Conservation (phyloP, 2,329 filamentous ascomycete species). For the Claviceps humidiphila region DNA sequence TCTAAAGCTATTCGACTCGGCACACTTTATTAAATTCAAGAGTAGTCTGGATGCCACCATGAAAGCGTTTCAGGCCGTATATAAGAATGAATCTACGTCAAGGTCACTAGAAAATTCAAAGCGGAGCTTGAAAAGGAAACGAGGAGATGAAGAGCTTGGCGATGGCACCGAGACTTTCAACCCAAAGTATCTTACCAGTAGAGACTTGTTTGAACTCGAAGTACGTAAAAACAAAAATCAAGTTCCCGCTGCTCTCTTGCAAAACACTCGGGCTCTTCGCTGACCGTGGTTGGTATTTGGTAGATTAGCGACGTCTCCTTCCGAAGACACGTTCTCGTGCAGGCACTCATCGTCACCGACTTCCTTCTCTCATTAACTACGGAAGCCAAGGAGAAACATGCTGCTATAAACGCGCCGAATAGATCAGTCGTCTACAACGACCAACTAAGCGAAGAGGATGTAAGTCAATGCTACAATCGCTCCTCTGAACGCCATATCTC, state of each 20-base stretch:
- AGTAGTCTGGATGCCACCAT: slow-evolving; percentile 56
- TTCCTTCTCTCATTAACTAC: slow-evolving; percentile 85
- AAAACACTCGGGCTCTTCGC: not conserved
- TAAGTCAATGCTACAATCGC: slow-evolving; percentile 28
- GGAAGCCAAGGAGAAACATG: slow-evolving; percentile 66
- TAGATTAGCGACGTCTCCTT: slow-evolving; percentile 90
- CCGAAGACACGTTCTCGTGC: slow-evolving; percentile 83
- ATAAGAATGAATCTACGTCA: slow-evolving; percentile 33
- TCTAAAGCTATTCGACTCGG: slow-evolving; percentile 60
- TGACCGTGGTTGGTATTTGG: not conserved
- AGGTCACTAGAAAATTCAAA: slow-evolving; percentile 50
- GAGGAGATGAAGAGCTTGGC: slow-evolving; percentile 38
- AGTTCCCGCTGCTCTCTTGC: not conserved
- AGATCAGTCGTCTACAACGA: slow-evolving; percentile 75
- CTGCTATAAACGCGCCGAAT: slow-evolving; percentile 54
- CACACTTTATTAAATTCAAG: slow-evolving; percentile 69
- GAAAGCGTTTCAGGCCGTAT: slow-evolving; percentile 38
- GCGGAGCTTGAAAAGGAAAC: slow-evolving; percentile 58
- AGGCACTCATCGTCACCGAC: slow-evolving; percentile 86
- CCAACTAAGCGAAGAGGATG: slow-evolving; percentile 73
- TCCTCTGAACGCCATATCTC: not conserved
- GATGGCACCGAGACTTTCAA: slow-evolving; percentile 52
- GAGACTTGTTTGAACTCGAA: slow-evolving; percentile 91
- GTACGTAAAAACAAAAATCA: slow-evolving; percentile 28
- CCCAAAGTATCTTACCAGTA: slow-evolving; percentile 95